Conservation (phyloP, 2,329 filamentous ascomycete species). For the Clarireedia homoeocarpa region DNA sequence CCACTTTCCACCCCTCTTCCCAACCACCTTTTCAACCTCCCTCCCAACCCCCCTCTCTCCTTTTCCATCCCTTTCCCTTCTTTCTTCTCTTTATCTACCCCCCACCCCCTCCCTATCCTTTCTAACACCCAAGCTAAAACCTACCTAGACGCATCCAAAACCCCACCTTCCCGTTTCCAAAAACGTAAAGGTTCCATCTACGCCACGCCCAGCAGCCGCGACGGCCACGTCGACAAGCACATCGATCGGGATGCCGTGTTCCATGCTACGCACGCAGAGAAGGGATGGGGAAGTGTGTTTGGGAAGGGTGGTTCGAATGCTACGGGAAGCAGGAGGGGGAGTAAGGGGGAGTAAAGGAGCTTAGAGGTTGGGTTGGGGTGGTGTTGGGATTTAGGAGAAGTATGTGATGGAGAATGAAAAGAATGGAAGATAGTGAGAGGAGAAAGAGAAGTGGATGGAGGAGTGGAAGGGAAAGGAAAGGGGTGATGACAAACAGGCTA, state of each 20-base stretch:
- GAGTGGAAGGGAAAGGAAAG: not conserved
- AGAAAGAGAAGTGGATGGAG: not conserved
- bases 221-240: conserved; percentile 55
- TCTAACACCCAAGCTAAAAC: not conserved
- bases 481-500: not conserved
- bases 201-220: conserved; percentile 55
- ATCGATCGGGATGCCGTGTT: conserved; percentile 45
- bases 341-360: not conserved
- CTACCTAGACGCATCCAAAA: conserved; percentile 5
- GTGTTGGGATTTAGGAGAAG: not conserved
- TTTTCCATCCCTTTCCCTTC: not conserved
- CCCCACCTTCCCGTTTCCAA: conserved; percentile 45
- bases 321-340: conserved; percentile 3
- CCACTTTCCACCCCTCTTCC: not conserved
- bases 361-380: not conserved
- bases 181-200: conserved; percentile 63
- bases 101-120: too few species aligned
- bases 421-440: not conserved
- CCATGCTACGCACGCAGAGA: conserved; percentile 51
- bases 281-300: conserved; percentile 19
- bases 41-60: not conserved
- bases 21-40: not conserved
- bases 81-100: not conserved
- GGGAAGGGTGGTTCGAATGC: not conserved
- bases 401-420: not conserved